Evolutionary conservation across 2,329 filamentous ascomycete species (phyloP).

Genomic region (Penicillium sp.): DNA sequence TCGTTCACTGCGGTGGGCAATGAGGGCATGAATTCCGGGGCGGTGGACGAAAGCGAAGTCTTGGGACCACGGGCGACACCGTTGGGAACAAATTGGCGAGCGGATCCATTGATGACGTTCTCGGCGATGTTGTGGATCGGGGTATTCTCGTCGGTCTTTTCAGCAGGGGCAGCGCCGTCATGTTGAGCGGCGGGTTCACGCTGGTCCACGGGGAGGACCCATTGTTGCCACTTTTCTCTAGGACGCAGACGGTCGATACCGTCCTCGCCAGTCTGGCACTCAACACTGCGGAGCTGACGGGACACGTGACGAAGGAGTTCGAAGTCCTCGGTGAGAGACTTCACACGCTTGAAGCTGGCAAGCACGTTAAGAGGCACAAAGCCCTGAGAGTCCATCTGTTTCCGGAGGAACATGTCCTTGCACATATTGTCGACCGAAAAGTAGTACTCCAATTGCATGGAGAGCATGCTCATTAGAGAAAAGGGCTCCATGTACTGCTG

Average conservation of each 20-base stretch:
- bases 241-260: slow-evolving; percentile 75
- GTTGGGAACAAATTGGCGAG: slow-evolving; percentile 38
- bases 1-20: slow-evolving; percentile 33
- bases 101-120: slow-evolving; percentile 33
- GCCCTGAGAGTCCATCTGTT: slow-evolving; percentile 92
- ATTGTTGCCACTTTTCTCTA: slow-evolving; percentile 74
- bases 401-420: slow-evolving; percentile 86
- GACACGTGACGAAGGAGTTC: slow-evolving; percentile 74
- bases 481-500: slow-evolving; percentile 59
- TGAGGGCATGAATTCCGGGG: slow-evolving; percentile 61
- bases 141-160: slow-evolving; percentile 42
- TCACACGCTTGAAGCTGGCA: slow-evolving; percentile 81
- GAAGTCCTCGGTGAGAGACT: slow-evolving; percentile 67
- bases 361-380: slow-evolving; percentile 81
- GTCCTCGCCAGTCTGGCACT: slow-evolving; percentile 73
- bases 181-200: slow-evolving; percentile 73
- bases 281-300: slow-evolving; percentile 68
- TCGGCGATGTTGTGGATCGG: slow-evolving; percentile 33
- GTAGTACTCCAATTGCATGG: slow-evolving; percentile 78
- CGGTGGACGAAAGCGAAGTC: slow-evolving; percentile 60
- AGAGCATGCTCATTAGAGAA: slow-evolving; percentile 58
- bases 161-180: slow-evolving; percentile 57
- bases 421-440: slow-evolving; percentile 94
- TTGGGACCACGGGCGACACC: slow-evolving; percentile 43
- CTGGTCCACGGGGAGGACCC: slow-evolving; percentile 69